Evolutionary conservation across 768 basidiomycete genomes (phyloP).

Genomic region (Rubroboletus pulcherrimus): DNA sequence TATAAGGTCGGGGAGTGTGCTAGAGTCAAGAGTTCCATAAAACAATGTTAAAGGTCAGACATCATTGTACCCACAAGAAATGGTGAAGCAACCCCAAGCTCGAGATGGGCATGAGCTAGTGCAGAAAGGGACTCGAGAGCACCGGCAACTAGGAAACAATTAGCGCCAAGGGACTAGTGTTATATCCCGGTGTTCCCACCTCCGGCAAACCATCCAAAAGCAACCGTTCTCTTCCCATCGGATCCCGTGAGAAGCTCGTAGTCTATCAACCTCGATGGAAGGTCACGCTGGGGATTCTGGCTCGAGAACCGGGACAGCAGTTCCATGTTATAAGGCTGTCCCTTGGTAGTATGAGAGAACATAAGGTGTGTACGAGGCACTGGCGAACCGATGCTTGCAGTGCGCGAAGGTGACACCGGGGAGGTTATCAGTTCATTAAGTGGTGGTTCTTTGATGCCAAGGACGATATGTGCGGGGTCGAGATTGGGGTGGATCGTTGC

Average conservation of each 20-base stretch:
- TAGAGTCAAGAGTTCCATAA: not conserved
- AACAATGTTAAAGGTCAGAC: not conserved
- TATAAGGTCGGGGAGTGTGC: constrained; percentile 81
- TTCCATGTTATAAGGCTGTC: constrained; percentile 81
- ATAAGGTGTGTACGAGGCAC: constrained; percentile 72
- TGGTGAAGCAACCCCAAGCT: constrained; percentile 75
- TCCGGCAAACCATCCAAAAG: constrained; percentile 92
- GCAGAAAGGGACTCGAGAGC: constrained; percentile 77
- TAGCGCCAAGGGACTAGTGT: not conserved
- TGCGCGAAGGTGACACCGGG: constrained; percentile 32
- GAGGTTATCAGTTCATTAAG: constrained; percentile 54
- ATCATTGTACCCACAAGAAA: constrained; percentile 57
- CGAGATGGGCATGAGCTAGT: constrained; percentile 74
- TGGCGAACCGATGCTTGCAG: constrained; percentile 12
- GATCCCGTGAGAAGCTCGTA: constrained; percentile 73
- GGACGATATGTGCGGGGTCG: constrained; percentile 62
- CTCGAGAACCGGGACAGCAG: constrained; percentile 64
- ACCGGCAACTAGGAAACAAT: constrained; percentile 60
- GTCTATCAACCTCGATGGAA: constrained; percentile 63
- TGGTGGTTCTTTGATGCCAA: constrained; percentile 90
- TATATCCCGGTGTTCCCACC: constrained; percentile 40
- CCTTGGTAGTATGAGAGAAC: constrained; percentile 92
- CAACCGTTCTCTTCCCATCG: constrained; percentile 73
- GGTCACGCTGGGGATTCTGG: constrained; percentile 15
- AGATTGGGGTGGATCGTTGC: constrained; percentile 60